Conservation (phyloP, 331 rosid genomes). For the Prunus yedoensis region DNA sequence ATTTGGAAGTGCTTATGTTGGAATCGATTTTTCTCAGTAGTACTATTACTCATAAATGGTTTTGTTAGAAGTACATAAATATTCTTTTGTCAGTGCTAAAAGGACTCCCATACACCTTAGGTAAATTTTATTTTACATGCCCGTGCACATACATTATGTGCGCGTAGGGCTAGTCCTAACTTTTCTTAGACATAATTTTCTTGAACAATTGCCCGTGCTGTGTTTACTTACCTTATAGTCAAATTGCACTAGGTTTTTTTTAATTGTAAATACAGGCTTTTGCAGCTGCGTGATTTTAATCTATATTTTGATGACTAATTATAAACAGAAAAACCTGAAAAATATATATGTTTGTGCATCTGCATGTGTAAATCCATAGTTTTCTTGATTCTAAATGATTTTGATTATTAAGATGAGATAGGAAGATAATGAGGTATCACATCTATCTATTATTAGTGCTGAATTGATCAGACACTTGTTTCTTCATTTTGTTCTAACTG, state of each 20-base stretch:
- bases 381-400: background rate
- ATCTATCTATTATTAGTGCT: background rate
- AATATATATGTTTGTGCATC: background rate
- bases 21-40: background rate
- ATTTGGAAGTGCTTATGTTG: background rate
- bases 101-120: background rate
- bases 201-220: background rate
- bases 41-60: background rate
- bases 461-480: background rate
- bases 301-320: background rate
- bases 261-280: background rate
- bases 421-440: constrained; percentile 1
- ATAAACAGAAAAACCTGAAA: background rate
- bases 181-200: background rate
- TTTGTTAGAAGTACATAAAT: background rate
- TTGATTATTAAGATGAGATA: background rate
- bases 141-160: background rate
- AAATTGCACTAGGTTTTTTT: background rate
- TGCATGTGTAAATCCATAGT: background rate
- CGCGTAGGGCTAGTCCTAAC: background rate
- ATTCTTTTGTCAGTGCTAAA: background rate
- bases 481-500: constrained; percentile 7
- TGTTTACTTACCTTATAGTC: background rate
- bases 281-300: background rate
- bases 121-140: background rate